A percentile compares a stretch with the other conserved stretches of the same genome.
Conservation (phyloP, 192 early-diverging fungal genomes). For the Coemansia sp. region DNA sequence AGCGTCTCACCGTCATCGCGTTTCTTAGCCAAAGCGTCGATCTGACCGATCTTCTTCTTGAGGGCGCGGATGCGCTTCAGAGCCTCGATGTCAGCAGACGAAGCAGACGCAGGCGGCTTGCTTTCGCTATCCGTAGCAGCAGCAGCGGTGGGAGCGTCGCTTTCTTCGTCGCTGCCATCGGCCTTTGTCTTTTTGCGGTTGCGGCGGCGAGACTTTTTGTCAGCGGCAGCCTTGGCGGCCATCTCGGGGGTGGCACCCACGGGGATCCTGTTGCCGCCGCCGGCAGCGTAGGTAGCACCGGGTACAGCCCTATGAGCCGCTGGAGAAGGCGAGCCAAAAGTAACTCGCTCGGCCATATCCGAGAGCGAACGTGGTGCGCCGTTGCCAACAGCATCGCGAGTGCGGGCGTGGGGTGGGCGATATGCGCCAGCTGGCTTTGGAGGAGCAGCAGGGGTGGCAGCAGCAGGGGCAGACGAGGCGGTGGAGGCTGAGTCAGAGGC, state of each 20-base stretch:
- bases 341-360: conserved; percentile 37
- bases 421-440: conserved; percentile 62
- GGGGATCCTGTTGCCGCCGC: conserved; percentile 23
- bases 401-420: conserved; percentile 69
- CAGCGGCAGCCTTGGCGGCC: conserved; percentile 17
- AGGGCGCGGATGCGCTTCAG: conserved; percentile 87
- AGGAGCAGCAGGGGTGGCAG: conserved; percentile 12
- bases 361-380: conserved; percentile 41
- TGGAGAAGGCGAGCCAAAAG: conserved; percentile 19
- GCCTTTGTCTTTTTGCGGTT: conserved; percentile 75
- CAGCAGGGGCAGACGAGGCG: conserved; percentile 3
- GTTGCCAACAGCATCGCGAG: conserved; percentile 19
- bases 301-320: conserved; percentile 13
- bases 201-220: conserved; percentile 71
- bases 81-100: conserved; percentile 57
- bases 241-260: conserved; percentile 29
- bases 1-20: conserved; percentile 74
- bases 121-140: background rate
- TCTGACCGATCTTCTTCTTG: conserved; percentile 92
- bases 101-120: background rate
- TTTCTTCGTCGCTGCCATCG: conserved; percentile 53
- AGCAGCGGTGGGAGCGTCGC: conserved; percentile 16
- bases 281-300: conserved; percentile 20
- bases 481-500: conserved; percentile 17
- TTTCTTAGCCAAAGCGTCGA: conserved; percentile 80